Evolutionary conservation across 352 stramenopile species (phyloP), one percentile per base, ranked within the genome.

Genomic region (Plasmopara halstedii): DNA sequence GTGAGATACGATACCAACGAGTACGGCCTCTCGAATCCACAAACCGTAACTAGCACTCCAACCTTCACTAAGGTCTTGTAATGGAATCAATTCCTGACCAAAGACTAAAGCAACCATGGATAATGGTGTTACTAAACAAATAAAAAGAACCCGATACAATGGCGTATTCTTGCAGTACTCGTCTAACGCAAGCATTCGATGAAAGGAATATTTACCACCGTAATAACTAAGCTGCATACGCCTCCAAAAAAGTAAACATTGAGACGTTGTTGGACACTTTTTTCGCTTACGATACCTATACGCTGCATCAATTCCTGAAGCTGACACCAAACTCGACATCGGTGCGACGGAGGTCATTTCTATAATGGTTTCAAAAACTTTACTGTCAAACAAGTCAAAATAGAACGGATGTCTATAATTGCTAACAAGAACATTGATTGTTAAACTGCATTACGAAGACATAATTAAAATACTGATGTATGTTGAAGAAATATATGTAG

Each of bases 181-280:
- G 9, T 64, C 50, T 2, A 62, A 22, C 6, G 49, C 50, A 11
- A 59, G 55, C 21, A 52, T 22, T 15, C 55, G 50, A 21, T 64
- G 50, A 31, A 64, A 51, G 4, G 55, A 64, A 37, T 64, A 64
- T 15, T 43, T 59, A 14, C 53, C 46, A 14, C 58, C 53, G 14
- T 56, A 50, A 27, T 67, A 60, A 17, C 53, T 60, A 4, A 67
- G 42, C 41, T 67, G 58, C 35, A 56, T 53, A 10, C n/a, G 29
- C 10, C 23, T 25, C 47, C 46, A 57, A 0, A 36, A 0, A 11
- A 18, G 35, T 1, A 50, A 7, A 14, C 26, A 22, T 15, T 42
- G 17, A 17, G 36, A n/a, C n/a, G n/a, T n/a, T n/a, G n/a, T n/a
- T n/a, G n/a, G n/a, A n/a, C n/a, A n/a, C n/a, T n/a, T n/a, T n/a